phyloP scores from a whole-genome alignment of 441 rosid species.

The Brassica hybrid region DNA sequence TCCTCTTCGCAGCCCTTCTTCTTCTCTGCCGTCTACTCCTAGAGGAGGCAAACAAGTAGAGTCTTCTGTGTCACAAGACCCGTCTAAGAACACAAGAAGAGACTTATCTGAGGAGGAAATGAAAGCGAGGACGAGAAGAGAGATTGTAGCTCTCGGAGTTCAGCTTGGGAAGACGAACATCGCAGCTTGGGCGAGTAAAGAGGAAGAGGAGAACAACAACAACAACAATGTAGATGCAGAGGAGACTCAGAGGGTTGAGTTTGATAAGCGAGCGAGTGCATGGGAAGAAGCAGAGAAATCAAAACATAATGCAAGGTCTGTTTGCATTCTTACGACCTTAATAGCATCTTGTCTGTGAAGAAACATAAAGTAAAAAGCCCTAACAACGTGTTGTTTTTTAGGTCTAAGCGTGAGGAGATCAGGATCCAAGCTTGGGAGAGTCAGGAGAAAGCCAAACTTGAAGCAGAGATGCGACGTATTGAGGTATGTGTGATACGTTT shows the following conservation, averaged over 20 bases:
- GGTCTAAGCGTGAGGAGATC: conserved; percentile 90
- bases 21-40: conserved; percentile 91
- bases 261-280: conserved; percentile 75
- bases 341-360: not conserved
- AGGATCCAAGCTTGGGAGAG: conserved; percentile 98
- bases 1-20: conserved; percentile 86
- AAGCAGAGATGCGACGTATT: conserved; percentile 80
- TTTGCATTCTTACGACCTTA: conserved; percentile 3
- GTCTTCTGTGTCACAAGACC: too few species aligned
- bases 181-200: conserved; percentile 99
- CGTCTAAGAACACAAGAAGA: conserved; percentile 45
- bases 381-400: conserved; percentile 26
- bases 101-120: conserved; percentile 80
- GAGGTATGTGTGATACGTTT: conserved; percentile 75
- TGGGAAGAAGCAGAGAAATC: conserved; percentile 96
- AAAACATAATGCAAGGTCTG: conserved; percentile 79
- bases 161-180: conserved; percentile 95
- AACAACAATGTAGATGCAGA: conserved; percentile 36
- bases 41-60: conserved; percentile 56
- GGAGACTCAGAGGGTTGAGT: conserved; percentile 65
- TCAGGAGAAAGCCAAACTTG: conserved; percentile 87
- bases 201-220: conserved; percentile 59
- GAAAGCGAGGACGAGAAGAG: conserved; percentile 87
- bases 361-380: conserved; percentile 2
- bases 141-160: conserved; percentile 89